These are phyloP conservation scores for Senna siamea DNA, from an alignment of 306 rosid species.

Conservation along the genomic window DNA sequence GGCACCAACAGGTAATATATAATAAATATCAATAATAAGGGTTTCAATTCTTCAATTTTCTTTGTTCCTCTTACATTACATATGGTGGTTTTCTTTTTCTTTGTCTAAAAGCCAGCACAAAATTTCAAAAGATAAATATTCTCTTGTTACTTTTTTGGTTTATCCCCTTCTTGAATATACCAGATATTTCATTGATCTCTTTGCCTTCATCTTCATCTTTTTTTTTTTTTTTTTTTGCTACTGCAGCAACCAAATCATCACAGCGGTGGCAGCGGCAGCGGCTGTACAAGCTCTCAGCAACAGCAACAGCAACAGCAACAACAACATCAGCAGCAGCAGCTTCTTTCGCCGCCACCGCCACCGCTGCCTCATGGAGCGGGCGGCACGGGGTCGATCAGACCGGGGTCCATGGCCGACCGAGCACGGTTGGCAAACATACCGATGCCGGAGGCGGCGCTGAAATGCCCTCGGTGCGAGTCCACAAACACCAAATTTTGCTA, in stretches of 20 bases:
- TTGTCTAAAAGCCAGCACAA: constrained; percentile 26
- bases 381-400: constrained; percentile 61
- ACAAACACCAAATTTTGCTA: constrained; percentile 84
- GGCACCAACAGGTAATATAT: constrained; percentile 76
- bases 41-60: constrained; percentile 36
- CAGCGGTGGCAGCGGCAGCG: not conserved
- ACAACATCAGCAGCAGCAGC: constrained; percentile 38
- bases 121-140: constrained; percentile 64
- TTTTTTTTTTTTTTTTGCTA: constrained; percentile 7
- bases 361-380: constrained; percentile 7
- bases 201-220: constrained; percentile 29
- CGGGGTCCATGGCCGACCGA: constrained; percentile 78
- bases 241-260: constrained; percentile 55
- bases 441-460: constrained; percentile 64
- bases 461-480: constrained; percentile 88
- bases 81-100: constrained; percentile 6
- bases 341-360: constrained; percentile 39
- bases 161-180: constrained; percentile 77
- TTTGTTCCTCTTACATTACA: not conserved
- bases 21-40: too few relatives aligned
- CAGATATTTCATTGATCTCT: constrained; percentile 50
- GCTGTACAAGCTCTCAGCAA: constrained; percentile 41
- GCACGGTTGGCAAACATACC: constrained; percentile 88
- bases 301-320: constrained; percentile 46
- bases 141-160: constrained; percentile 54